Evolutionary conservation across 306 rosid species (phyloP), one percentile per base, ranked within the genome.

Genomic region (Ziziphus jujuba): DNA sequence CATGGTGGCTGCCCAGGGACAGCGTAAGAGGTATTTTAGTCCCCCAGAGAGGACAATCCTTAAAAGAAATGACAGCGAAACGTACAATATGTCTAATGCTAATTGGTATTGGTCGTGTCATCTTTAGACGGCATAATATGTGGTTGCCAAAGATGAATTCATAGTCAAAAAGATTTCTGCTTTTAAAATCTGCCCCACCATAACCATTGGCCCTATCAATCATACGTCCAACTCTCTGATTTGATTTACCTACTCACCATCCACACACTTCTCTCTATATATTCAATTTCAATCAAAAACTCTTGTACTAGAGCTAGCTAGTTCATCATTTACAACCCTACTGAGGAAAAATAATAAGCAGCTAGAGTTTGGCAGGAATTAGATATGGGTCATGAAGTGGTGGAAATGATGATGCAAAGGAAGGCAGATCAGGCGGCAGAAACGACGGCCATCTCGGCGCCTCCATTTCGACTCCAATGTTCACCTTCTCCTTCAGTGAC

Each of bases 401-500:
- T 31, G 65, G 82, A 81, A 60, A 66, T 67, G 76, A 77, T 7
- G 45, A 40, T 10, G 10, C 45, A 40, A 40, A 49, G 54, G 20
- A 50, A 19, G 1, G 55, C 55, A 4, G 22, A 49, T n/a, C 2
- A 6, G 54, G 17, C 17, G 20, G 54, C 6, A 56, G 63, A 21
- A 20, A 36, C 38, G 12, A 28, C 55, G 21, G 77, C 70, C 5
- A 25, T 72, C 10, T 59, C 79, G 4, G 70, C 69, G 5, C 51
- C 81, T 22, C 66, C 59, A 10, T n/a, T 61, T 34, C 66, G 64
- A 58, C 57, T 34, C 16, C 19, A 66, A 10, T 1, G 1, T 22
- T 66, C 77, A 59, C 71, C 84, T 22, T 66, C 77, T 59, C 71
- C 84, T 33, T 65, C 70, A 71, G 47, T 70, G 53, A 58, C 36